A percentile compares a stretch with the other conserved stretches of the same genome.
Evolutionary conservation across 2,329 filamentous ascomycete species (phyloP).

Genomic region (Colletotrichum abscissum): DNA sequence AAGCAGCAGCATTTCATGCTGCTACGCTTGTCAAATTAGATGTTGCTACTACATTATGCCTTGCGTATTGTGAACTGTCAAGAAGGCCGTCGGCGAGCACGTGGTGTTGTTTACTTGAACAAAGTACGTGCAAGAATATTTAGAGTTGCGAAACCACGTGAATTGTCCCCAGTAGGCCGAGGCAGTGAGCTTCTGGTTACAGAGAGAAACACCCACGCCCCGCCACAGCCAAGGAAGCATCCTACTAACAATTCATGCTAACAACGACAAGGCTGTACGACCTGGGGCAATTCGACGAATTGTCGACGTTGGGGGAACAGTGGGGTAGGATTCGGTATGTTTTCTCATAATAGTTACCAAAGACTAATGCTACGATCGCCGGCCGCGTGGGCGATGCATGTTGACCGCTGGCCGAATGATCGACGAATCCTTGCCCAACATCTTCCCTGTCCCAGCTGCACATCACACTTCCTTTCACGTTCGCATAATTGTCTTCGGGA

Average conservation of each 20-base stretch:
- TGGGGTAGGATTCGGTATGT: not conserved
- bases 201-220: slow-evolving; percentile 21
- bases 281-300: not conserved
- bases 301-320: not conserved
- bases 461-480: slow-evolving; percentile 2
- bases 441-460: not conserved
- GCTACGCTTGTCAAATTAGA: not conserved
- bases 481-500: slow-evolving; percentile 6
- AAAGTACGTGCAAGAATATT: not conserved
- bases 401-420: not conserved
- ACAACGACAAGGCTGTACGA: slow-evolving; percentile 4
- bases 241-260: not conserved
- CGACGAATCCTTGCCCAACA: not conserved
- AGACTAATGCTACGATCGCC: slow-evolving; percentile 2
- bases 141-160: slow-evolving; percentile 7
- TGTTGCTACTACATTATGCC: not conserved
- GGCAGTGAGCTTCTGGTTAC: slow-evolving; percentile 13
- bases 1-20: not conserved
- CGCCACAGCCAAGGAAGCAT: slow-evolving; percentile 15
- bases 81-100: not conserved
- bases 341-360: not conserved
- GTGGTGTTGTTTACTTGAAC: not conserved
- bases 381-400: not conserved
- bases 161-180: slow-evolving; percentile 1
- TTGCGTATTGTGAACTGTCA: not conserved